Evolutionary conservation across 2,329 filamentous ascomycete species (phyloP), one percentile per base, ranked within the genome.

Genomic region (Colletotrichum endophyticum): DNA sequence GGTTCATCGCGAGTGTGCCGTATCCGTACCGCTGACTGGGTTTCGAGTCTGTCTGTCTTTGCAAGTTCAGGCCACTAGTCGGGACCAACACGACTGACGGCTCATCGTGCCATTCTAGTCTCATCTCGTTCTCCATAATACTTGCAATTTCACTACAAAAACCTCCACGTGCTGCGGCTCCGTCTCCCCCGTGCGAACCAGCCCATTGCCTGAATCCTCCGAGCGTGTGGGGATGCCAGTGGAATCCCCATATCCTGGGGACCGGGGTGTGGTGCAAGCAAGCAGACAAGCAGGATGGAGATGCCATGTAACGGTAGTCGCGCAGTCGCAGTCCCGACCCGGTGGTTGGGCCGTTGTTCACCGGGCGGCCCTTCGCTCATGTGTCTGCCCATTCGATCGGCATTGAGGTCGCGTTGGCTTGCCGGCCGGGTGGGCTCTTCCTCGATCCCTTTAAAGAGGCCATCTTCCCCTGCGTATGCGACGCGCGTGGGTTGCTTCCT

Each of bases 81-180:
- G 49, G 15, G 27, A 64, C 49, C 32, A 66, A 27, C 44, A 19
- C 56, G n/a, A 25, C 25, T 44, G 15, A 64, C 44, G n/a, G 25
- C 44, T 53, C 68, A 34, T 70, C 25, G 19, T 36, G 62, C 59
- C 32, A 44, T 30, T 30, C 32, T 44, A 49, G 36, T 5, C 25
- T 70, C 44, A 53, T 8, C 4, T 53, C 8, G n/a, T 73, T 68
- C 22, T 39, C 34, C 49, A 36, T 61, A 59, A 62, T 44, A 62
- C 56, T 49, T 32, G 32, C 34, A 25, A 39, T 28, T 64, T 53
- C 27, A 64, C 22, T 32, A 8, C 8, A 1, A 44, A 19, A 28
- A 56, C 34, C 32, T 22, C 68, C 74, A 76, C 70, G 70, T 76
- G 73, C 74, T 22, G 16, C 74, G 70, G 74, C 74, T 66, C 74